A percentile compares a stretch with the other conserved stretches of the same genome.
These are phyloP conservation scores for Daldinia sp. DNA, from an alignment of 2,329 filamentous ascomycete species.

Conservation along the genomic window DNA sequence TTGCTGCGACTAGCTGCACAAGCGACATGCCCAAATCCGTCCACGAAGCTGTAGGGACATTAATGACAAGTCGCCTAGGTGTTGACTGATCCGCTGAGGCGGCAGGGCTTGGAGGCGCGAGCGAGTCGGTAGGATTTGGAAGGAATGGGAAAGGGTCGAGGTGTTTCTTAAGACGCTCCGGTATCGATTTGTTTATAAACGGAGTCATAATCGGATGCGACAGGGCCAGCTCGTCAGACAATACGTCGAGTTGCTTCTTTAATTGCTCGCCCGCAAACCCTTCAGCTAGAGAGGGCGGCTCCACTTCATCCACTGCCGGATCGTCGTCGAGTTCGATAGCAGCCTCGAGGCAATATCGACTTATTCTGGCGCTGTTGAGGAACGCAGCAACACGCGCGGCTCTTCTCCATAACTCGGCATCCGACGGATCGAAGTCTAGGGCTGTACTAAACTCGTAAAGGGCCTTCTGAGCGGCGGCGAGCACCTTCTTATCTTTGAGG, in stretches of 20 bases:
- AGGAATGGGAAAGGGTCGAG: slow-evolving; percentile 73
- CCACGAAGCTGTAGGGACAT: slow-evolving; percentile 56
- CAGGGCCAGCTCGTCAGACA: slow-evolving; percentile 68
- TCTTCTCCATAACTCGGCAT: slow-evolving; percentile 74
- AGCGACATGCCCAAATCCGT: slow-evolving; percentile 58
- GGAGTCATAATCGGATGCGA: slow-evolving; percentile 72
- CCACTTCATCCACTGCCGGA: slow-evolving; percentile 70
- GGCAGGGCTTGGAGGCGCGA: slow-evolving; percentile 40
- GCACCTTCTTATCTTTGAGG: slow-evolving; percentile 55
- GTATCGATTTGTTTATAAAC: slow-evolving; percentile 65
- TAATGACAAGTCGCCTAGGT: slow-evolving; percentile 47
- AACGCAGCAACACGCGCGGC: slow-evolving; percentile 69
- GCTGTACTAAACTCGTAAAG: slow-evolving; percentile 69
- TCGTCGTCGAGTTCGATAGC: slow-evolving; percentile 77
- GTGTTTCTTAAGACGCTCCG: slow-evolving; percentile 63
- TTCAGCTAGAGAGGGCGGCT: slow-evolving; percentile 72
- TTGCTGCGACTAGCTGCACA: slow-evolving; percentile 52
- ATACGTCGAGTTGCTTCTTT: slow-evolving; percentile 64
- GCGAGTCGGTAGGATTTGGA: slow-evolving; percentile 61
- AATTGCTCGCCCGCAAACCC: slow-evolving; percentile 72
- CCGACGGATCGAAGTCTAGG: slow-evolving; percentile 73
- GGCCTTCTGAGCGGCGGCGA: slow-evolving; percentile 58
- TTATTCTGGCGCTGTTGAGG: slow-evolving; percentile 67
- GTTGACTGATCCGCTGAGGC: slow-evolving; percentile 21
- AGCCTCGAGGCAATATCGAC: slow-evolving; percentile 73